phyloP scores from a whole-genome alignment of 2,329 filamentous ascomycete genomes.

The Trichoderma asperellum region DNA sequence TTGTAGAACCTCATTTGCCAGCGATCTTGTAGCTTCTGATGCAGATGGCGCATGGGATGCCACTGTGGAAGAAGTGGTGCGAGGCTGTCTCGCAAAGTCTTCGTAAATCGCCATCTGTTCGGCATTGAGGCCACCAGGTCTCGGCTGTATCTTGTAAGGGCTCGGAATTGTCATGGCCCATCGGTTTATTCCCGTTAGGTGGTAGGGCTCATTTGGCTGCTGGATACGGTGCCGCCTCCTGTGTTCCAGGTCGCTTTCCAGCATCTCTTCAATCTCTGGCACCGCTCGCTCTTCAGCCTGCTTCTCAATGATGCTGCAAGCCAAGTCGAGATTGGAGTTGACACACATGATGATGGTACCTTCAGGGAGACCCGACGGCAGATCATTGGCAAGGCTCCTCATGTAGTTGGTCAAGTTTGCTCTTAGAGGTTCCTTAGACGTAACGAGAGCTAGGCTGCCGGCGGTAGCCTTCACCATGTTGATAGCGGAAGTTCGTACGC shows the following conservation, averaged over 20 bases:
- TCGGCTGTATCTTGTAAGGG: slow-evolving; percentile 83
- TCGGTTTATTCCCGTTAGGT: slow-evolving; percentile 78
- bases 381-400: slow-evolving; percentile 66
- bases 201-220: slow-evolving; percentile 81
- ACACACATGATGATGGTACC: slow-evolving; percentile 98
- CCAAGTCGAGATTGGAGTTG: slow-evolving; percentile 93
- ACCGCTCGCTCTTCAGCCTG: slow-evolving; percentile 92
- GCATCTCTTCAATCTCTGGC: slow-evolving; percentile 92
- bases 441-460: slow-evolving; percentile 93
- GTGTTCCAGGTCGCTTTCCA: slow-evolving; percentile 77
- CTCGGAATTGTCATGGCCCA: slow-evolving; percentile 95
- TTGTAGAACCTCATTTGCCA: slow-evolving; percentile 67
- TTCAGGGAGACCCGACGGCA: slow-evolving; percentile 85
- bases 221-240: slow-evolving; percentile 75
- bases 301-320: slow-evolving; percentile 92
- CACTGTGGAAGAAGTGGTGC: slow-evolving; percentile 60
- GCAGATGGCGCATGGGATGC: slow-evolving; percentile 59
- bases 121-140: slow-evolving; percentile 71
- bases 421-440: slow-evolving; percentile 92
- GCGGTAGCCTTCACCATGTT: slow-evolving; percentile 95
- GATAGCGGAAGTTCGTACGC: slow-evolving; percentile 81
- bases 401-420: slow-evolving; percentile 99
- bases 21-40: slow-evolving; percentile 63
- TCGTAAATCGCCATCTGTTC: slow-evolving; percentile 97
- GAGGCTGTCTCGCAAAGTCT: slow-evolving; percentile 87